These are phyloP conservation scores for Trichoderma arundinaceum DNA, from an alignment of 2,329 filamentous ascomycete genomes.

Conservation along the genomic window DNA sequence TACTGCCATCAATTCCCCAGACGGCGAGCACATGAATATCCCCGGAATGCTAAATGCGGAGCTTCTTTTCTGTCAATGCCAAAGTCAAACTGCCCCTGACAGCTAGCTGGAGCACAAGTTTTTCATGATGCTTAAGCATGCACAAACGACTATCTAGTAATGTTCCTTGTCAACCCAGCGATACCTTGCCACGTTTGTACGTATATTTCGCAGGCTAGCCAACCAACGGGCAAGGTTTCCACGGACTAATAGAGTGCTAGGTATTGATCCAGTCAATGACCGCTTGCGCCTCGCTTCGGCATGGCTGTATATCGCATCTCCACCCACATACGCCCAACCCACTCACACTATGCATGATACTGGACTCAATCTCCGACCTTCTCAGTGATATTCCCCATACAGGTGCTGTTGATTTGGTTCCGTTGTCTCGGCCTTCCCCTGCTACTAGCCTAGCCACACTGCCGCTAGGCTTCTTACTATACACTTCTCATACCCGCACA, in stretches of 20 bases:
- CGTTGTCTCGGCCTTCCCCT: slow-evolving; percentile 24
- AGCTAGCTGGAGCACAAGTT: neutral
- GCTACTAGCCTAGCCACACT: slow-evolving; percentile 6
- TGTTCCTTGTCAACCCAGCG: slow-evolving; percentile 21
- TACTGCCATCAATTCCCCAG: slow-evolving; percentile 13
- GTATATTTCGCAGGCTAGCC: slow-evolving; percentile 19
- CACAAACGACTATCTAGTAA: slow-evolving; percentile 15
- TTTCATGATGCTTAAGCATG: slow-evolving; percentile 4
- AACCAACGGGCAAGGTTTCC: slow-evolving; percentile 9
- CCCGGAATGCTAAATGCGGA: slow-evolving; percentile 13
- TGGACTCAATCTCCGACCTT: slow-evolving; percentile 27
- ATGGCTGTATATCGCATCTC: slow-evolving; percentile 20
- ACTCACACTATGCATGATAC: slow-evolving; percentile 28
- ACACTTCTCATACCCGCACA: slow-evolving; percentile 4
- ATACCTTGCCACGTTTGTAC: slow-evolving; percentile 21
- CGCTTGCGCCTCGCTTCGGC: slow-evolving; percentile 20
- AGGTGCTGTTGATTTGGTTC: slow-evolving; percentile 16
- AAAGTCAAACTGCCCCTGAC: slow-evolving; percentile 10
- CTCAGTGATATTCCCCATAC: slow-evolving; percentile 8
- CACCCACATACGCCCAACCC: slow-evolving; percentile 14
- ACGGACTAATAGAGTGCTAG: slow-evolving; percentile 15
- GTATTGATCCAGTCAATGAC: slow-evolving; percentile 12
- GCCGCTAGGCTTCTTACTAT: slow-evolving; percentile 14
- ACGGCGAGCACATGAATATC: neutral
- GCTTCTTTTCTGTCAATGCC: neutral